Evolutionary conservation across 2,329 filamentous ascomycete species (phyloP).

Genomic region (Fusarium sp.): DNA sequence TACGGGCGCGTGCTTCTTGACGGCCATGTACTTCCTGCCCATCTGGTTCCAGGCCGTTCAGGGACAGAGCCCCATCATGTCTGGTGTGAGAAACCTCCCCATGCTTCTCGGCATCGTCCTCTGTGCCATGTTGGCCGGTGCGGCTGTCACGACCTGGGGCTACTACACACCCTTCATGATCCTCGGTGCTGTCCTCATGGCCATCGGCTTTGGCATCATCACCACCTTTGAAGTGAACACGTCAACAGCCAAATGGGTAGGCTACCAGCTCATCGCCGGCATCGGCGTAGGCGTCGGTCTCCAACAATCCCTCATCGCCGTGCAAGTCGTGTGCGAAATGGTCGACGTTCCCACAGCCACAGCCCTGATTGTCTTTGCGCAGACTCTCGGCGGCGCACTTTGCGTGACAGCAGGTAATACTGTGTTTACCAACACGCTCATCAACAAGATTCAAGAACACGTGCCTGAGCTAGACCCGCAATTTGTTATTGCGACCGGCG

Average conservation of each 20-base stretch:
- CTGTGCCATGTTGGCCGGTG: constrained; percentile 54
- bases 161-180: constrained; percentile 64
- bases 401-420: constrained; percentile 66
- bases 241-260: constrained; percentile 58
- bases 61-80: constrained; percentile 56
- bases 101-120: constrained; percentile 58
- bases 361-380: constrained; percentile 52
- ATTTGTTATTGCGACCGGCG: constrained; percentile 55
- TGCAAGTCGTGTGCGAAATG: constrained; percentile 56
- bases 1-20: constrained; percentile 55
- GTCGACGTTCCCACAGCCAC: constrained; percentile 56
- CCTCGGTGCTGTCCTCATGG: constrained; percentile 52
- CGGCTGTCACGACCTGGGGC: constrained; percentile 56
- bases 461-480: constrained; percentile 55
- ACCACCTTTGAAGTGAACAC: constrained; percentile 58
- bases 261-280: constrained; percentile 58
- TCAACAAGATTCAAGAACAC: constrained; percentile 55
- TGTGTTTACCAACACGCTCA: constrained; percentile 65
- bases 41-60: constrained; percentile 65
- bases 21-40: constrained; percentile 58
- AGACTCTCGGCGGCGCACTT: constrained; percentile 60
- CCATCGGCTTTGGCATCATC: constrained; percentile 60
- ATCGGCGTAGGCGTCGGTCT: constrained; percentile 59
- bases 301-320: constrained; percentile 63
- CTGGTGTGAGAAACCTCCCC: constrained; percentile 60